Evolutionary conservation across 2,329 filamentous ascomycete genomes (phyloP).

Genomic region (Cercospora sojina): DNA sequence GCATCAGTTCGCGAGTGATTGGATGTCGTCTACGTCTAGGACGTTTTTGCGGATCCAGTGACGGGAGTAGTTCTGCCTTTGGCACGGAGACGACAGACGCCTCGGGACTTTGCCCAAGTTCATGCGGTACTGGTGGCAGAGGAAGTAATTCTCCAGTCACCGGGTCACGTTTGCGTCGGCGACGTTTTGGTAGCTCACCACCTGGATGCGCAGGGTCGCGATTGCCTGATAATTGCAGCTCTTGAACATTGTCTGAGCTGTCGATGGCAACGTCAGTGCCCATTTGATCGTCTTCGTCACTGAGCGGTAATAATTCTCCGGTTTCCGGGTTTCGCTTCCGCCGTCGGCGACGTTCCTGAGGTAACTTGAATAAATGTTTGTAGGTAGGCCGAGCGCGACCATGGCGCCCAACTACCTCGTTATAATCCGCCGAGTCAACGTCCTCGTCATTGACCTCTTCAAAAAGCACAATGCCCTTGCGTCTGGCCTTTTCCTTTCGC

Average conservation of each 20-base stretch:
- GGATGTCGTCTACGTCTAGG: slow-evolving; percentile 34
- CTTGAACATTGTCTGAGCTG: slow-evolving; percentile 19
- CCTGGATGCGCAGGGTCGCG: not conserved
- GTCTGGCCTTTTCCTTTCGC: slow-evolving; percentile 23
- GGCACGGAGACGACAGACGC: not conserved
- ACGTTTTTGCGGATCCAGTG: slow-evolving; percentile 23
- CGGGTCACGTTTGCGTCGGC: slow-evolving; percentile 35
- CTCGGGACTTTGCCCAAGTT: not conserved
- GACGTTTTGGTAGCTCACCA: slow-evolving; percentile 22
- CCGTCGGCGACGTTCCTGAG: slow-evolving; percentile 23
- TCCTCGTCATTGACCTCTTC: slow-evolving; percentile 18
- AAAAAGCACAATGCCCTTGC: slow-evolving; percentile 24
- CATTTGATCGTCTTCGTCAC: slow-evolving; percentile 24
- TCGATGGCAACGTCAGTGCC: not conserved
- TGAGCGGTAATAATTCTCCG: slow-evolving; percentile 34
- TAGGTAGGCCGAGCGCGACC: slow-evolving; percentile 38
- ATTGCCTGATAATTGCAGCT: not conserved
- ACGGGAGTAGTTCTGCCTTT: not conserved
- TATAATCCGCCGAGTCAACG: slow-evolving; percentile 14
- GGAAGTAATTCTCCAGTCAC: slow-evolving; percentile 34
- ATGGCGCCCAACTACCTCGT: slow-evolving; percentile 22
- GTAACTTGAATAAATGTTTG: slow-evolving; percentile 30
- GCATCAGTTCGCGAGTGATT: slow-evolving; percentile 36
- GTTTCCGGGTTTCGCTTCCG: slow-evolving; percentile 35
- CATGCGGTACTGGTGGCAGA: slow-evolving; percentile 15